phyloP scores from a whole-genome alignment of 2,329 filamentous ascomycete genomes.

The Microdochium nivale region DNA sequence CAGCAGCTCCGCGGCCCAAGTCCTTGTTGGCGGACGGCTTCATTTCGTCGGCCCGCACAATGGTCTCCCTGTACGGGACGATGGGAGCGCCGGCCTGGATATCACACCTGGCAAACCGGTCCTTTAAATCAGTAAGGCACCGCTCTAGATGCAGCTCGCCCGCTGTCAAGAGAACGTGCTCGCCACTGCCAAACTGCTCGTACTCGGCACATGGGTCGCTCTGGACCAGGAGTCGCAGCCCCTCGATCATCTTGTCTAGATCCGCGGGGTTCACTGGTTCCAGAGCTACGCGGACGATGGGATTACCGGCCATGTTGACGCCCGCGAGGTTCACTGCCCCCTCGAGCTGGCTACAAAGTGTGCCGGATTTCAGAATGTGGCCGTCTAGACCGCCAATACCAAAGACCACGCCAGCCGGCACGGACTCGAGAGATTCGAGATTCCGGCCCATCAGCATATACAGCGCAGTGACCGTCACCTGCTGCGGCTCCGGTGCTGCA shows the following conservation, averaged over 20 bases:
- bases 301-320: constrained; percentile 68
- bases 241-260: constrained; percentile 88
- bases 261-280: constrained; percentile 87
- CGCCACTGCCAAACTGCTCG: constrained; percentile 83
- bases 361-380: constrained; percentile 91
- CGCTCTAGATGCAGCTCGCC: constrained; percentile 91
- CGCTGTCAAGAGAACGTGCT: constrained; percentile 90
- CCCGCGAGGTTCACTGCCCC: constrained; percentile 88
- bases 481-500: constrained; percentile 63
- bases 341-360: constrained; percentile 77
- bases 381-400: constrained; percentile 89
- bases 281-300: constrained; percentile 92
- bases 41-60: constrained; percentile 85
- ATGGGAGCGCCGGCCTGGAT: constrained; percentile 92
- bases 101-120: constrained; percentile 88
- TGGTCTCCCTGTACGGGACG: constrained; percentile 91
- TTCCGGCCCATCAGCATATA: constrained; percentile 95
- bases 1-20: constrained; percentile 72
- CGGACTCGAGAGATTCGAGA: constrained; percentile 71
- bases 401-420: constrained; percentile 91
- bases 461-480: constrained; percentile 76
- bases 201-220: constrained; percentile 96
- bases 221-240: constrained; percentile 79
- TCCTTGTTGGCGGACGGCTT: constrained; percentile 78
- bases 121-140: constrained; percentile 85